phyloP scores from a whole-genome alignment of 768 basidiomycete genomes.

The Mycena pura region DNA sequence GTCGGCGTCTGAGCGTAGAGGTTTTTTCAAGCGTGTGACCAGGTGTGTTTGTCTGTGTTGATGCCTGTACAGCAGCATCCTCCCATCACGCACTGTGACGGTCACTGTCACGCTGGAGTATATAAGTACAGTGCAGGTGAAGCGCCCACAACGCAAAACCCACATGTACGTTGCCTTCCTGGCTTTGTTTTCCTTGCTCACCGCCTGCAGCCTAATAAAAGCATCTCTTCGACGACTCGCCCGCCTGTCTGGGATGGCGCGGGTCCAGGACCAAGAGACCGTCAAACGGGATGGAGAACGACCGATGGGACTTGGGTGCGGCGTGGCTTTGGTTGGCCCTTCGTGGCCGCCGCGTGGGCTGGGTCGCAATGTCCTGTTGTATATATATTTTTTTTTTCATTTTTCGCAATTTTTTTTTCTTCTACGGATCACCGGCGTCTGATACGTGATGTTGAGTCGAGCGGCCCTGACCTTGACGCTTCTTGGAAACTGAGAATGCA shows the following conservation, averaged over 20 bases:
- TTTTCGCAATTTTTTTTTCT: constrained; percentile 13
- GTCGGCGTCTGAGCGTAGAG: no score
- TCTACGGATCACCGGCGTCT: not conserved
- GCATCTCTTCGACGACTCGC: constrained; percentile 89
- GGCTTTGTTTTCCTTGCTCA: not conserved
- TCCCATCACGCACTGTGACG: no score
- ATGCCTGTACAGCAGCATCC: no score
- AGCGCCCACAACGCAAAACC: constrained; percentile 56
- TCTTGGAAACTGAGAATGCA: not conserved
- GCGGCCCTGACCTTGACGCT: no score
- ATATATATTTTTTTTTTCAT: constrained; percentile 50
- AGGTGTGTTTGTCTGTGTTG: no score
- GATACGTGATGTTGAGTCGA: no score
- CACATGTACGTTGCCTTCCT: constrained; percentile 59
- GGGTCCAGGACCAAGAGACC: constrained; percentile 90
- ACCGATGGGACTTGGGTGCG: constrained; percentile 92
- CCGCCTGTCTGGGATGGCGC: constrained; percentile 71
- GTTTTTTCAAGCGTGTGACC: no score
- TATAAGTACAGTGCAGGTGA: no score
- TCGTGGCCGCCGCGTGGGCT: constrained; percentile 73
- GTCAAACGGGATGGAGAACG: constrained; percentile 81
- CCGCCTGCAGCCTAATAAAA: constrained; percentile 69
- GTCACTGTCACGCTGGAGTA: no score
- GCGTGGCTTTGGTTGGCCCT: constrained; percentile 59
- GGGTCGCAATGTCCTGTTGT: constrained; percentile 92